Evolutionary conservation across 75 land plant genomes (phyloP).

Genomic region (Cryptomeria japonica): DNA sequence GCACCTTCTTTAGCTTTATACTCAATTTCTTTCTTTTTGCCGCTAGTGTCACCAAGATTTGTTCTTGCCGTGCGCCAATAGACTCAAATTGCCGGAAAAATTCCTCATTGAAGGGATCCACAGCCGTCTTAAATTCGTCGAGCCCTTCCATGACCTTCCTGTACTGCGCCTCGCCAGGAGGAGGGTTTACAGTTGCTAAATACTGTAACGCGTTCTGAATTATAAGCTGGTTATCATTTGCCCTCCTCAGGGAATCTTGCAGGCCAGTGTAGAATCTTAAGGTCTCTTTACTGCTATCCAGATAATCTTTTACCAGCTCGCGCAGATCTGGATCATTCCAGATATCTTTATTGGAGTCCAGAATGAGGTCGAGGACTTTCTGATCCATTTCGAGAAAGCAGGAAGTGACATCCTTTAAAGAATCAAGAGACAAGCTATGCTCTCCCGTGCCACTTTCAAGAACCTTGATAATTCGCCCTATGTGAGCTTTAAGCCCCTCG

Average conservation of each 20-base stretch:
- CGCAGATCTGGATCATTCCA: constrained; percentile 36
- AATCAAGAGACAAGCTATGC: constrained; percentile 68
- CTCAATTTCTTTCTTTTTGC: constrained; percentile 56
- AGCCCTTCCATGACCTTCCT: constrained; percentile 41
- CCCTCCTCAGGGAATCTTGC: constrained; percentile 58
- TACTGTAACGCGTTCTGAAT: constrained; percentile 57
- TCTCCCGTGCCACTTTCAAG: constrained; percentile 60
- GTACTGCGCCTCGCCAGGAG: constrained; percentile 9
- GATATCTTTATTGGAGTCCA: constrained; percentile 68
- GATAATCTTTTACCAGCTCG: constrained; percentile 69
- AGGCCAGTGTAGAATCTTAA: constrained; percentile 76
- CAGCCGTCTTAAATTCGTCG: constrained; percentile 44
- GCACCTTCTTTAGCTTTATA: constrained; percentile 54
- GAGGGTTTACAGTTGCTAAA: constrained; percentile 46
- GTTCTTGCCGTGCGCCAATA: constrained; percentile 47
- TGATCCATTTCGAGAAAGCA: constrained; percentile 76
- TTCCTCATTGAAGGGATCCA: constrained; percentile 69
- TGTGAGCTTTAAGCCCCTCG: constrained; percentile 41
- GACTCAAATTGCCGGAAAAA: constrained; percentile 57
- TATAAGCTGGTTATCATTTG: constrained; percentile 55
- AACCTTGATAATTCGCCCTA: constrained; percentile 50
- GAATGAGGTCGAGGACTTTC: constrained; percentile 74
- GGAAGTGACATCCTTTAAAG: constrained; percentile 72
- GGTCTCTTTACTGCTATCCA: constrained; percentile 64
- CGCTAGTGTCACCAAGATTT: constrained; percentile 68